Evolutionary conservation across 2,329 filamentous ascomycete genomes (phyloP), one percentile per base, ranked within the genome.

Genomic region (Aspergillus sp.): DNA sequence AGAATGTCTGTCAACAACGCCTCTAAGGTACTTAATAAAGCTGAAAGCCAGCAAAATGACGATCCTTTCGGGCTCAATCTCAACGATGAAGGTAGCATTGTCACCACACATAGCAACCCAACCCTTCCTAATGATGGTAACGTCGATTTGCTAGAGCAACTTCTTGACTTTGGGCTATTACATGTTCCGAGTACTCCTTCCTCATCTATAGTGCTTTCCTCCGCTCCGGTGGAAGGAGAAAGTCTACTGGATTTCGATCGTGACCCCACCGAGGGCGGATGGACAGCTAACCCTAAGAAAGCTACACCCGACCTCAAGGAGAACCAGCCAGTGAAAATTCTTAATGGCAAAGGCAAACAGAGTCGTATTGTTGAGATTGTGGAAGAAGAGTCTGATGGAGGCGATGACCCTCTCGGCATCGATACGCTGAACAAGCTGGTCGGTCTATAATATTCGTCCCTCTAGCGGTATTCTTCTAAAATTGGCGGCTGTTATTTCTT

Each of bases 341-440:
- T 5, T 4, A 12, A 15, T 8, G n/a, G 48, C 21, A 47, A 52
- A 15, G 35, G 35, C 23, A 43, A 21, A 8, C 14, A 35, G 5
- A 40, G 21, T 5, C 35, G 43, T n/a, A 14, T 54, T 15, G 12
- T 35, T 14, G 56, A 50, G 19, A 7, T 45, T 11, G 33, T 37
- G n/a, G 50, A 52, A 14, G 49, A 50, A 21, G 43, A 47, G 17
- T 47, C 19, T n/a, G 61, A 69, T 49, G 59, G 52, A 6, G 63
- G 63, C 41, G 9, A 68, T 33, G 65, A 69, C 48, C 64, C 66
- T 6, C 65, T 57, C 19, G 66, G 68, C 12, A 53, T 72, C n/a
- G 68, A 73, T 45, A 60, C 52, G 25, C 59, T 71, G 8, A 60
- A 59, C 8, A 31, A 62, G 35, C 19, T 73, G 44, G 62, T 69